Evolutionary conservation across 768 basidiomycete genomes (phyloP), one percentile per base, ranked within the genome.

Genomic region (Exidia glandulosa): DNA sequence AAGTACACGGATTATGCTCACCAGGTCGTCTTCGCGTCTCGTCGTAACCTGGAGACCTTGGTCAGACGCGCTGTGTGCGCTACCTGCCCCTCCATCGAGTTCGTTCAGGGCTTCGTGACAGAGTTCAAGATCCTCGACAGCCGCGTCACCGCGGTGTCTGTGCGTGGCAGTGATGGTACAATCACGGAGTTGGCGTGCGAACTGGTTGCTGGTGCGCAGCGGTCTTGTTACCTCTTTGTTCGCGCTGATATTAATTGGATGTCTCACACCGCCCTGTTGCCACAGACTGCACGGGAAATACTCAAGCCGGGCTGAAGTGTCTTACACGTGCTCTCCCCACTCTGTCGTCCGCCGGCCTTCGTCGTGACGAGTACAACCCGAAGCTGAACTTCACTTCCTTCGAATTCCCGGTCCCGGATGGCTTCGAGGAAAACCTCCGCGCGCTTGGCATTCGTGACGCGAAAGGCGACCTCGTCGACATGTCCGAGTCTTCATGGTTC

Each of bases 241-340:
- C 16, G 25, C 36, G 52, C 16, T 58, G 27, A 52, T 32, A 16
- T 60, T 16, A 12, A 27, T 36, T n/a, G 19, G 10, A 32, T 34
- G n/a, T 25, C 12, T 56, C 45, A 14, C 48, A n/a, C 27, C 32
- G 7, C n/a, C 9, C 2, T 30, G 10, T n/a, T 37, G 19, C 33
- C 30, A 55, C 32, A 73, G 73, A 74, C 59, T 71, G 71, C 57
- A 70, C 71, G 1, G 73, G 73, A 1, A 61, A 67, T 19, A 60
- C 68, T 3, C 62, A 65, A 27, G 66, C 66, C 16, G 71, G 69
- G 25, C n/a, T 66, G 0, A 70, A 66, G 36, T 71, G 68, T 68
- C 61, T 74, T 6, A 57, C 62, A 27, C 62, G 58, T 25, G 61
- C 64, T 27, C 27, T 54, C 14, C 50, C 50, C 9, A 27, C 25